These are phyloP conservation scores for Colletotrichum sojae DNA, from an alignment of 2,329 filamentous ascomycete genomes.

Conservation along the genomic window DNA sequence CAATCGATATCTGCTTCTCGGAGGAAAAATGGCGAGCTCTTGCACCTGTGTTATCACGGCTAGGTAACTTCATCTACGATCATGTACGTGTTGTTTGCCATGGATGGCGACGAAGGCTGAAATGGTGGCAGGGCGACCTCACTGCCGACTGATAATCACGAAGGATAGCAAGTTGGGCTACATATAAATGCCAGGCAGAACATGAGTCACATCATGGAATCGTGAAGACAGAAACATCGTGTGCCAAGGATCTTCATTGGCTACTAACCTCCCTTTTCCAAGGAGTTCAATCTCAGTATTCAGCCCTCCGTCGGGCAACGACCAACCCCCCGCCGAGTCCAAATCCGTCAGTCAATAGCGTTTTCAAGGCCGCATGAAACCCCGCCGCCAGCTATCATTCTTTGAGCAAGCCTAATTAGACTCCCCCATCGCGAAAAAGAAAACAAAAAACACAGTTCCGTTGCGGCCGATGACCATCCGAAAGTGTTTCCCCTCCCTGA, in stretches of 20 bases:
- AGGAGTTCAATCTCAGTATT: slow-evolving; percentile 42
- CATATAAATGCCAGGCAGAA: neutral
- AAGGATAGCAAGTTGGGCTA: neutral
- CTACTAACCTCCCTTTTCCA: slow-evolving; percentile 39
- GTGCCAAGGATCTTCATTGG: slow-evolving; percentile 39
- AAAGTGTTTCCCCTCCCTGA: slow-evolving; percentile 43
- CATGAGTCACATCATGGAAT: neutral
- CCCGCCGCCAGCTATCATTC: slow-evolving; percentile 38
- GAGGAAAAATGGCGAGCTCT: too few relatives aligned
- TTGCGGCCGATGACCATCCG: slow-evolving; percentile 41
- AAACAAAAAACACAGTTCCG: slow-evolving; percentile 43
- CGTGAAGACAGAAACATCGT: neutral
- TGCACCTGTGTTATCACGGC: too few relatives aligned
- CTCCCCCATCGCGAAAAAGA: slow-evolving; percentile 40
- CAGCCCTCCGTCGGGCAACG: slow-evolving; percentile 40
- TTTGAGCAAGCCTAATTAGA: slow-evolving; percentile 39
- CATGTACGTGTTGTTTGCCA: too few relatives aligned
- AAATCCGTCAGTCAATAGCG: slow-evolving; percentile 37
- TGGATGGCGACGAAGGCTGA: too few relatives aligned
- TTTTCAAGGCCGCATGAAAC: slow-evolving; percentile 40
- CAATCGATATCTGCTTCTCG: too few relatives aligned
- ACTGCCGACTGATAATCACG: too few relatives aligned
- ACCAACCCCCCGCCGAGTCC: slow-evolving; percentile 39
- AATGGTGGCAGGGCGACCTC: too few relatives aligned
- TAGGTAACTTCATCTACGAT: too few relatives aligned